Conservation (phyloP, 2,329 filamentous ascomycete species). For the Microsporum audouinii region DNA sequence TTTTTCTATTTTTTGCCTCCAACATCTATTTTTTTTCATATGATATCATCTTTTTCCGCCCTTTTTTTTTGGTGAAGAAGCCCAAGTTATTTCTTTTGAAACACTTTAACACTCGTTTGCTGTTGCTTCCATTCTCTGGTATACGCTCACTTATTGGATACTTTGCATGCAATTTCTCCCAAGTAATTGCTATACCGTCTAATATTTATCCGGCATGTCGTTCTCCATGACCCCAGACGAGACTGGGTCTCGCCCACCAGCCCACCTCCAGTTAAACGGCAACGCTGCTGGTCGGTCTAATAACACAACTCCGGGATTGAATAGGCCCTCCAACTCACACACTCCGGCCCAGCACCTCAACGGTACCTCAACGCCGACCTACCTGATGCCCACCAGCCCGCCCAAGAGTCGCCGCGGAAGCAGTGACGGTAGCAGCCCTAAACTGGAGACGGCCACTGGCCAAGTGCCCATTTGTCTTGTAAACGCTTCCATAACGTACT, state of each 20-base stretch:
- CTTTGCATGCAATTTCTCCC: not conserved
- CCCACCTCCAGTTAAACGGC: not conserved
- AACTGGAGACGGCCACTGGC: conserved; percentile 65
- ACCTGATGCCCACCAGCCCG: conserved; percentile 82
- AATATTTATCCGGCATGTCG: not conserved
- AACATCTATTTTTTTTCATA: not conserved
- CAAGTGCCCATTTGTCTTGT: conserved; percentile 86
- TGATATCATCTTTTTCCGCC: not conserved
- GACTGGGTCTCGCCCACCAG: not conserved
- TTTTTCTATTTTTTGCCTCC: not conserved
- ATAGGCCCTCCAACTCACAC: conserved; percentile 9
- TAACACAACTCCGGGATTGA: not conserved
- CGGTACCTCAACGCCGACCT: conserved; percentile 51
- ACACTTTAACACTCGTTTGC: no score
- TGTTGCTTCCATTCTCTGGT: no score
- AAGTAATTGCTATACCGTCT: not conserved
- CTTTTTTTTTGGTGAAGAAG: no score
- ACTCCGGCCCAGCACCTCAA: conserved; percentile 32
- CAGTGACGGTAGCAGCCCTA: conserved; percentile 69
- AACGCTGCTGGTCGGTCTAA: conserved; percentile 2
- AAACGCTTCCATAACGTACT: conserved; percentile 98
- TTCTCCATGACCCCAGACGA: not conserved
- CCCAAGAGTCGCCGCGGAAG: conserved; percentile 51
- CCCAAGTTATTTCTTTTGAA: no score
- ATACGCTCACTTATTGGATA: no score